Evolutionary conservation across 106 monocot species (phyloP).

Genomic region (Dendrobium chrysotoxum): DNA sequence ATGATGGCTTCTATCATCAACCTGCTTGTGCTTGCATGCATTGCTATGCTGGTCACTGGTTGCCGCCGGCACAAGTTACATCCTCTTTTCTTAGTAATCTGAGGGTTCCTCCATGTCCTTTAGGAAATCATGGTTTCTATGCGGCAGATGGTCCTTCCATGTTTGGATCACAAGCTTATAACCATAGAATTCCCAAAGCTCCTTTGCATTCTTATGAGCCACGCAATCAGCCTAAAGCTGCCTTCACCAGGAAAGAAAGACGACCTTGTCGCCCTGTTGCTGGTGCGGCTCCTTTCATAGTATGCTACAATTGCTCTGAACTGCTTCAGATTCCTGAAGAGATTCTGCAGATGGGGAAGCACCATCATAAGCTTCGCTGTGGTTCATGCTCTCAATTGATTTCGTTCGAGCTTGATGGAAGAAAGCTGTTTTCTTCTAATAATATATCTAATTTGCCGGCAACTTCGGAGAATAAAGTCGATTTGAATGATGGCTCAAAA

Average conservation of each 20-base stretch:
- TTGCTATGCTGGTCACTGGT: conserved; percentile 43
- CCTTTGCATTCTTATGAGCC: conserved; percentile 30
- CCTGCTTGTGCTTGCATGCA: conserved; percentile 59
- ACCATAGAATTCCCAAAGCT: conserved; percentile 18
- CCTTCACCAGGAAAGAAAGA: conserved; percentile 26
- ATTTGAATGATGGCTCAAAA: conserved; percentile 6
- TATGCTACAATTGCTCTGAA: conserved; percentile 78
- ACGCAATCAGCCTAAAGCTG: conserved; percentile 19
- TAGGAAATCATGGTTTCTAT: conserved; percentile 31
- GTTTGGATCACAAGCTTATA: conserved; percentile 27
- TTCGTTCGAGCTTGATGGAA: conserved; percentile 53
- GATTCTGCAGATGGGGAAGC: conserved; percentile 24
- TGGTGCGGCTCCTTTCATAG: conserved; percentile 74
- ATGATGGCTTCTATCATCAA: conserved; percentile 59
- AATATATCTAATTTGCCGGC: conserved; percentile 9
- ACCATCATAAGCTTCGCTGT: conserved; percentile 52
- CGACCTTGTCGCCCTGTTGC: conserved; percentile 51
- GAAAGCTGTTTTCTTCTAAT: conserved; percentile 29
- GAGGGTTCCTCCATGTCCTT: conserved; percentile 35
- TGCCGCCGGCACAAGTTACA: conserved; percentile 23
- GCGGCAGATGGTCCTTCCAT: conserved; percentile 22
- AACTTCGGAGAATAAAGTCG: conserved; percentile 10
- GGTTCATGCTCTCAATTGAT: conserved; percentile 69
- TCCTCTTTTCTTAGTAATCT: conserved; percentile 17
- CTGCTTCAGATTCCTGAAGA: conserved; percentile 60